A percentile compares a stretch with the other conserved stretches of the same genome.
Conservation (phyloP, 495 filamentous ascomycete genomes). For the Penicillium verhagenii region DNA sequence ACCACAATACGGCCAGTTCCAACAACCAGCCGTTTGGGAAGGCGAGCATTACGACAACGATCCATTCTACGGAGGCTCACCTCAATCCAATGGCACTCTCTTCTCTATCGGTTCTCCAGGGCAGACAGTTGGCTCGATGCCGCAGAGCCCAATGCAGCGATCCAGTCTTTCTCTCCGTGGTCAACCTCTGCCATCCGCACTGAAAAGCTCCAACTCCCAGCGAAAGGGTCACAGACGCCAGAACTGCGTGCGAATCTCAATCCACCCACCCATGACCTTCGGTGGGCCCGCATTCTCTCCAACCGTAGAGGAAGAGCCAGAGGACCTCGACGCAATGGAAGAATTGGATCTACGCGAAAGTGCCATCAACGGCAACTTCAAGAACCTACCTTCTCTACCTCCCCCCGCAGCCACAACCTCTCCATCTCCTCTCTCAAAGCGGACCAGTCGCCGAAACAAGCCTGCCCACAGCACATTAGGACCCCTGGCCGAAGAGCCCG, state of each 20-base stretch:
- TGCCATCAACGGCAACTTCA: constrained; percentile 16
- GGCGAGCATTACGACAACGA: constrained; percentile 26
- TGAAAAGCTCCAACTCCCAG: constrained; percentile 36
- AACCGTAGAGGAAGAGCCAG: constrained; percentile 40
- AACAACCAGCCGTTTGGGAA: constrained; percentile 28
- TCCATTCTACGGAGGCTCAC: constrained; percentile 30
- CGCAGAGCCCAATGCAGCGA: constrained; percentile 26
- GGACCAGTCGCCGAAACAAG: constrained; percentile 24
- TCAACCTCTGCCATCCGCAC: constrained; percentile 32
- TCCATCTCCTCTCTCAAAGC: constrained; percentile 24
- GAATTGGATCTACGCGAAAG: constrained; percentile 28
- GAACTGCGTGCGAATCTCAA: constrained; percentile 51
- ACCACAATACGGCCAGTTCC: constrained; percentile 30
- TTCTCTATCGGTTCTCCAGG: constrained; percentile 23
- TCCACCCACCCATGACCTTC: constrained; percentile 43
- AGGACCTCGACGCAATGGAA: constrained; percentile 33
- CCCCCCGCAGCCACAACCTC: constrained; percentile 20
- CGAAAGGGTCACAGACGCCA: constrained; percentile 48
- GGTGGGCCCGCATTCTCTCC: constrained; percentile 35
- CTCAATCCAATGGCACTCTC: constrained; percentile 13
- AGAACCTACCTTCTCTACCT: constrained; percentile 5
- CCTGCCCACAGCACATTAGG: constrained; percentile 21
- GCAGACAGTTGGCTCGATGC: constrained; percentile 9
- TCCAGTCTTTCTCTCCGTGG: constrained; percentile 21
- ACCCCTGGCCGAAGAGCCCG: constrained; percentile 25